phyloP scores from a whole-genome alignment of 73 alveolate species.

The Blepharisma stoltei region DNA sequence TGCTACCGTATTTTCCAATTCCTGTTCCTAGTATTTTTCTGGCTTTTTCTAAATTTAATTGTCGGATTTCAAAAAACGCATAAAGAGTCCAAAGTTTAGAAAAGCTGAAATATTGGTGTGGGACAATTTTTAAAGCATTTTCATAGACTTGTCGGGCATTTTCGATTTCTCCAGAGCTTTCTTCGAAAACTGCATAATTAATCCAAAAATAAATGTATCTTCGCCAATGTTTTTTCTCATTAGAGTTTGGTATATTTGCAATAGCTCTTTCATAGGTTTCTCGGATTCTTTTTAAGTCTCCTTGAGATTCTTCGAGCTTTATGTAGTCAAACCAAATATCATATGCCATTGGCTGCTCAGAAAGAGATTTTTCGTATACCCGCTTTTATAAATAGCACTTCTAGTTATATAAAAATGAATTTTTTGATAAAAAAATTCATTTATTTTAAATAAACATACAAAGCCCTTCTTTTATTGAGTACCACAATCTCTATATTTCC shows the following conservation, averaged over 20 bases:
- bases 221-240: conserved; percentile 83
- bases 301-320: conserved; percentile 87
- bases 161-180: conserved; percentile 59
- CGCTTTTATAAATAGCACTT: no score
- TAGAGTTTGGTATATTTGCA: conserved; percentile 75
- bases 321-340: conserved; percentile 94
- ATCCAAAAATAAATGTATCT: conserved; percentile 90
- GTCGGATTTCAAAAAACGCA: conserved; percentile 81
- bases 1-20: conserved; percentile 87
- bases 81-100: conserved; percentile 88
- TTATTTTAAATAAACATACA: no score
- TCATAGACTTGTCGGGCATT: conserved; percentile 84
- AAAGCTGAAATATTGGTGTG: conserved; percentile 87
- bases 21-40: conserved; percentile 90
- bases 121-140: conserved; percentile 72
- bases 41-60: conserved; percentile 72
- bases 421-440: background rate
- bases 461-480: conserved; percentile 84
- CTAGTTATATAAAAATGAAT: background rate
- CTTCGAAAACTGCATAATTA: conserved; percentile 96
- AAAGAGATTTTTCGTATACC: conserved; percentile 69
- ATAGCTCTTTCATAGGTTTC: conserved; percentile 93
- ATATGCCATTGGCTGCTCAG: conserved; percentile 70
- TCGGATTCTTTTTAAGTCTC: conserved; percentile 65
- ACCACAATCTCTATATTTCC: conserved; percentile 95